These are phyloP conservation scores for Russula virescens DNA, from an alignment of 768 basidiomycete species.

Conservation along the genomic window DNA sequence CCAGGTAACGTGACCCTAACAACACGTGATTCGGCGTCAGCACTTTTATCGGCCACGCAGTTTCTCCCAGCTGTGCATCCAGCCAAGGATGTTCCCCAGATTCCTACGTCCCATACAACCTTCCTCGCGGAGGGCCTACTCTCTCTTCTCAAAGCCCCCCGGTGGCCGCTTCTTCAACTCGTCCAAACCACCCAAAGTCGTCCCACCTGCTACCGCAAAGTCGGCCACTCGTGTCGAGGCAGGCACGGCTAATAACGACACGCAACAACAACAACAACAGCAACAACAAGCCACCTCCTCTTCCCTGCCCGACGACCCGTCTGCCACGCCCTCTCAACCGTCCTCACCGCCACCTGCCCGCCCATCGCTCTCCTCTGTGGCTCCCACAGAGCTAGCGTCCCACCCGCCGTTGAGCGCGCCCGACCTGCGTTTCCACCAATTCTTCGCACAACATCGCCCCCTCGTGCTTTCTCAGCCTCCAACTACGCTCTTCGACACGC, in stretches of 20 bases:
- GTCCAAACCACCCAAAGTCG: slow-evolving; percentile 55
- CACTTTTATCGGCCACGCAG: too few species aligned
- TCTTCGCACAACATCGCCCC: slow-evolving; percentile 79
- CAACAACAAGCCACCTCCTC: neutral
- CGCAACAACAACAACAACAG: slow-evolving; percentile 11
- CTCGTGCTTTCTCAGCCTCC: slow-evolving; percentile 61
- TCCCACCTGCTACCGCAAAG: slow-evolving; percentile 30
- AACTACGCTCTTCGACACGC: slow-evolving; percentile 45
- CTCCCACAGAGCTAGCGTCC: slow-evolving; percentile 26
- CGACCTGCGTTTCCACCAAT: slow-evolving; percentile 76
- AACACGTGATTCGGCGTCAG: too few species aligned
- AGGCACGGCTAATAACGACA: slow-evolving; percentile 31
- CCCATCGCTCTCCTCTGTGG: slow-evolving; percentile 1
- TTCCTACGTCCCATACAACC: slow-evolving; percentile 15
- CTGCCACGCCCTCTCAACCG: neutral
- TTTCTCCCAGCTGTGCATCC: neutral
- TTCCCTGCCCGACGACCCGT: slow-evolving; percentile 9
- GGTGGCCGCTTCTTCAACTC: slow-evolving; percentile 72
- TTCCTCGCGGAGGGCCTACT: slow-evolving; percentile 53
- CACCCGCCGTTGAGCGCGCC: slow-evolving; percentile 58
- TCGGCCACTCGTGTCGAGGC: slow-evolving; percentile 38
- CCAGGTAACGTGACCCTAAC: too few species aligned
- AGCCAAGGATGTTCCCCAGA: slow-evolving; percentile 16
- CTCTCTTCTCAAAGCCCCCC: slow-evolving; percentile 73
- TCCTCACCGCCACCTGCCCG: neutral